Evolutionary conservation across 805 yeast genomes (phyloP), one percentile per base, ranked within the genome.

Genomic region (Millerozyma acaciae): DNA sequence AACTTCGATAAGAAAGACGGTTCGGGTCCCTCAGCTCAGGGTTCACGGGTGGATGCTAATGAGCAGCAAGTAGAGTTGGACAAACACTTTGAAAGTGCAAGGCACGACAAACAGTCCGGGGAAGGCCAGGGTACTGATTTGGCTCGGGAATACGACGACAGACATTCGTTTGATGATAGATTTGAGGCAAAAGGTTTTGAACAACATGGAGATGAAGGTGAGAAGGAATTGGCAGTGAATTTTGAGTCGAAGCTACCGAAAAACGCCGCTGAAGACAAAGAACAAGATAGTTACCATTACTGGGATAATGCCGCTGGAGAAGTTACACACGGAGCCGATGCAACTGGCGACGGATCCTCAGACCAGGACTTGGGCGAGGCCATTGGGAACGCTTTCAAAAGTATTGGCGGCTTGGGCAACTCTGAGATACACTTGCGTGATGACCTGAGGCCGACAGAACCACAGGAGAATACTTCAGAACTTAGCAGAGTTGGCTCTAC

Each of bases 301-400:
- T 47, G 58, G 16, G 57, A 61, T 38, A 48, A 47, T 26, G 69
- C 68, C 19, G 62, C 64, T 31, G 69, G 67, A 15, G 55, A 58
- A 43, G 71, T 64, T 2, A 59, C 65, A 35, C 51, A 13, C 17
- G 24, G 16, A 7, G 15, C 17, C 15, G 13, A 28, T 12, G 32
- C 12, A 12, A 17, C 16, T 6, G 24, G 17, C 8, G 16, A 8
- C 9, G 21, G 12, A 10, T 8, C 8, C 8, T 4, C 9, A 3
- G 39, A 32, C 26, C 31, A 32, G 9, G 62, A 51, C 26, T 47
- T 60, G 17, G 57, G 60, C 37, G 49, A 47, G 28, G 69, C 68
- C 21, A 63, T 65, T 32, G 69, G 67, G 15, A 56, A 58, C 43
- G 71, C 65, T 2, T 60, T 65, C 37, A 52, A 28, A 25, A 28